Evolutionary conservation across 495 filamentous ascomycete genomes (phyloP).

Genomic region (Annulohypoxylon moriforme): DNA sequence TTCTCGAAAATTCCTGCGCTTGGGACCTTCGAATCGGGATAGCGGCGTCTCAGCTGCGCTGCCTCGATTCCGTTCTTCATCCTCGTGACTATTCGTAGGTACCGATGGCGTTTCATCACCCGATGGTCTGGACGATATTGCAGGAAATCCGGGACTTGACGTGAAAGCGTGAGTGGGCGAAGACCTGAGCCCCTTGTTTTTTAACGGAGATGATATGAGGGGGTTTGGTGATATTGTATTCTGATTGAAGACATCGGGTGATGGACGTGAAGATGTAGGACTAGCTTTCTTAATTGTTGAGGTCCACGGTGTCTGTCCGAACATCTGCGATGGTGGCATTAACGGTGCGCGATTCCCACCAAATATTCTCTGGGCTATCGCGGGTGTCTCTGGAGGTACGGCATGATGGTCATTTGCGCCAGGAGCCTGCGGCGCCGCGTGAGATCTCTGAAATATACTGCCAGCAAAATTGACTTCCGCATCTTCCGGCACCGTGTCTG

Average conservation of each 20-base stretch:
- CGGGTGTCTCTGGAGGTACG: conserved; percentile 56
- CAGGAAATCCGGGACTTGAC: conserved; percentile 50
- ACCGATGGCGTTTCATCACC: conserved; percentile 29
- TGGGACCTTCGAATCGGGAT: conserved; percentile 11
- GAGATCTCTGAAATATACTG: conserved; percentile 13
- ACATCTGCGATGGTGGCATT: conserved; percentile 58
- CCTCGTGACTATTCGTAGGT: conserved; percentile 25
- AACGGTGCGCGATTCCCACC: conserved; percentile 47
- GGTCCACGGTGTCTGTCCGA: conserved; percentile 58
- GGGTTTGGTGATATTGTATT: conserved; percentile 54
- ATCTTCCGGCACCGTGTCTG: conserved; percentile 33
- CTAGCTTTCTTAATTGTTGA: conserved; percentile 56
- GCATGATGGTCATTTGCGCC: conserved; percentile 1
- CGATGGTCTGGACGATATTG: conserved; percentile 30
- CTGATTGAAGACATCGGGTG: conserved; percentile 53
- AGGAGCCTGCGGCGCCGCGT: conserved; percentile 24
- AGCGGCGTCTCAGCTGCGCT: conserved; percentile 28
- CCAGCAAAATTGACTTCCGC: conserved; percentile 1
- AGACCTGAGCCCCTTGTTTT: conserved; percentile 54
- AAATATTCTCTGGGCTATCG: conserved; percentile 50
- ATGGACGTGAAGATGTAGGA: conserved; percentile 63
- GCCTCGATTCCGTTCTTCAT: conserved; percentile 21
- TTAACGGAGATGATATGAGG: conserved; percentile 57
- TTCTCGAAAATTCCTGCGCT: conserved; percentile 34
- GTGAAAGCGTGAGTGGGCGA: conserved; percentile 45